Conservation (phyloP, 225 moss, liverwort and hornwort genomes). For the Physcomitrium patens region DNA sequence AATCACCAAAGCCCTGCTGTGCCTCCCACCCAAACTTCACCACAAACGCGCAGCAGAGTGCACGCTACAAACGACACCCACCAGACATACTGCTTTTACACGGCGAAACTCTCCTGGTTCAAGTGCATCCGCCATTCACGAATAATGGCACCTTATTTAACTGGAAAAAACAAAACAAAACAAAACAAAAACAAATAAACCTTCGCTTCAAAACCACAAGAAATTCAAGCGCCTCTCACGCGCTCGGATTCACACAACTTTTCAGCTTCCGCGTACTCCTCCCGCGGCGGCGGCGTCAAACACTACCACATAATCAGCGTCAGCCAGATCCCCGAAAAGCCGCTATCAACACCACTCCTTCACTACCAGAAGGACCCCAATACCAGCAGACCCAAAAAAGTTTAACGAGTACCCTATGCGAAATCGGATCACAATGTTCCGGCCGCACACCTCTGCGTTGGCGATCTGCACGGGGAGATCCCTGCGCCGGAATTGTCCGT, state of each 20-base stretch:
- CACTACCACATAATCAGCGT: neutral
- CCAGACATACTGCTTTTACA: neutral
- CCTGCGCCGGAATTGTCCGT: neutral
- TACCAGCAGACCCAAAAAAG: too few species aligned
- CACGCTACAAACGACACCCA: neutral
- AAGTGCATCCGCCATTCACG: neutral
- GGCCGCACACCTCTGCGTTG: too few species aligned
- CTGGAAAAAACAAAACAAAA: too few species aligned
- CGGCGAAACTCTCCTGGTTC: conserved; percentile 11
- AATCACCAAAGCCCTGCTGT: too few species aligned
- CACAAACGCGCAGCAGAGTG: neutral
- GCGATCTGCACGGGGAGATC: neutral
- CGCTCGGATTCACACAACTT: neutral
- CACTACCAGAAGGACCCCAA: neutral
- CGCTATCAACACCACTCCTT: neutral
- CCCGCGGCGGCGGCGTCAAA: neutral
- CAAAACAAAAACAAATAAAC: neutral
- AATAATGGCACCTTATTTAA: too few species aligned
- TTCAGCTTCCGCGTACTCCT: neutral
- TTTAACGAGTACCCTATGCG: neutral
- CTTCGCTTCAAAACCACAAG: neutral
- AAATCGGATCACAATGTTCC: too few species aligned
- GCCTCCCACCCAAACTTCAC: neutral
- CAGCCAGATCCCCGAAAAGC: neutral
- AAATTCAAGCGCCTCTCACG: neutral